Percentiles rank a stretch among this genome's conserved stretches.
phyloP scores from a whole-genome alignment of 225 moss, liverwort and hornwort species.

The Lunularia cruciata region DNA sequence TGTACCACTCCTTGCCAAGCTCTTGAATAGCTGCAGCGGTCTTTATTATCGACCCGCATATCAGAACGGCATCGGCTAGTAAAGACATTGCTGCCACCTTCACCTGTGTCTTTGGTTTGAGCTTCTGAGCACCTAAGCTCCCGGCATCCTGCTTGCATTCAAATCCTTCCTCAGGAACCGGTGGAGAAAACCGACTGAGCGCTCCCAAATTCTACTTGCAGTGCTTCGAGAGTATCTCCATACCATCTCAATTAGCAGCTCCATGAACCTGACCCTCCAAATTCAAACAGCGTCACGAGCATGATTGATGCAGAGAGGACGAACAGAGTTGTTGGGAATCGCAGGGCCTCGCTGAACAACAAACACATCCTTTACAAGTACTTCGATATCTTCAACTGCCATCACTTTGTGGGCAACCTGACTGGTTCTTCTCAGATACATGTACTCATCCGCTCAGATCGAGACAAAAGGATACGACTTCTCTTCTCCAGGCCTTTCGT shows the following conservation, averaged over 20 bases:
- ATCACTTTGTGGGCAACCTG: not conserved
- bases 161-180: not conserved
- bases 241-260: not conserved
- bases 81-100: slow-evolving; percentile 5
- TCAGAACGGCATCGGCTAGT: slow-evolving; percentile 10
- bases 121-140: not conserved
- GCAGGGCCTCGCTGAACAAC: not conserved
- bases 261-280: not conserved
- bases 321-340: no score
- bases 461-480: not conserved
- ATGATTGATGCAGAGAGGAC: not conserved
- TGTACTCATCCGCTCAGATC: not conserved
- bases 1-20: slow-evolving; percentile 23
- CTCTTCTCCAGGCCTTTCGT: not conserved
- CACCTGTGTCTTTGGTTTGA: not conserved
- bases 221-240: no score
- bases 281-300: not conserved
- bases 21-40: slow-evolving; percentile 5
- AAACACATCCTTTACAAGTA: not conserved
- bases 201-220: no score
- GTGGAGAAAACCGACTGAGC: not conserved
- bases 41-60: slow-evolving; percentile 12
- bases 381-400: not conserved
- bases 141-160: not conserved
- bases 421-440: no score